Evolutionary conservation across 2,329 filamentous ascomycete species (phyloP).

Genomic region (Neonectria faginata): DNA sequence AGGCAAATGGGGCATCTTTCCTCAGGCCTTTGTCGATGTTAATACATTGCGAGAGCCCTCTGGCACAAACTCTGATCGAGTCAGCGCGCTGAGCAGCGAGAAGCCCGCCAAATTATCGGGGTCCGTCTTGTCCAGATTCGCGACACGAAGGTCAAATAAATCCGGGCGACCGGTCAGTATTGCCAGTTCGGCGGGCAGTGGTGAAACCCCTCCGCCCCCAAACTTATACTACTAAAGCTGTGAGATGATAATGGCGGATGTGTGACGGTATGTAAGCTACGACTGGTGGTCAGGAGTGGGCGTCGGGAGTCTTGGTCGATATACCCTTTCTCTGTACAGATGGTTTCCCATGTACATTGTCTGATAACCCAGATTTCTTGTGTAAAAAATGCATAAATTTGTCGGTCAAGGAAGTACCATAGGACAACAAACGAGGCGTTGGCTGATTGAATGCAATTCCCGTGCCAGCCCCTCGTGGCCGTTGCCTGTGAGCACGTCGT

Average conservation of each 20-base stretch:
- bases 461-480: not conserved
- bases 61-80: slow-evolving; percentile 45
- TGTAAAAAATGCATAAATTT: slow-evolving; percentile 13
- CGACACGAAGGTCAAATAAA: slow-evolving; percentile 46
- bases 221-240: slow-evolving; percentile 27
- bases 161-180: slow-evolving; percentile 49
- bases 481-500: not conserved
- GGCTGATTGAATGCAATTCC: not conserved
- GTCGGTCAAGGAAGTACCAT: slow-evolving; percentile 5
- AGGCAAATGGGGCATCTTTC: slow-evolving; percentile 66
- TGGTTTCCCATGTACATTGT: slow-evolving; percentile 19
- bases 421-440: not conserved
- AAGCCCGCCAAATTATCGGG: slow-evolving; percentile 47
- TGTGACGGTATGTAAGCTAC: slow-evolving; percentile 16
- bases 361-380: slow-evolving; percentile 17
- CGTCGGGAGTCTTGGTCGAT: slow-evolving; percentile 32
- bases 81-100: slow-evolving; percentile 50
- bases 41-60: slow-evolving; percentile 56
- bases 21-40: slow-evolving; percentile 61
- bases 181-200: slow-evolving; percentile 50
- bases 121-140: slow-evolving; percentile 52
- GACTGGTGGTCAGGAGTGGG: slow-evolving; percentile 17
- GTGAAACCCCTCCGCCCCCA: slow-evolving; percentile 42
- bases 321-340: slow-evolving; percentile 29
- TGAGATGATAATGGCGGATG: slow-evolving; percentile 11